A percentile compares a stretch with the other conserved stretches of the same genome.
Evolutionary conservation across 2,329 filamentous ascomycete species (phyloP).

Genomic region (Amylocarpus encephaloides): DNA sequence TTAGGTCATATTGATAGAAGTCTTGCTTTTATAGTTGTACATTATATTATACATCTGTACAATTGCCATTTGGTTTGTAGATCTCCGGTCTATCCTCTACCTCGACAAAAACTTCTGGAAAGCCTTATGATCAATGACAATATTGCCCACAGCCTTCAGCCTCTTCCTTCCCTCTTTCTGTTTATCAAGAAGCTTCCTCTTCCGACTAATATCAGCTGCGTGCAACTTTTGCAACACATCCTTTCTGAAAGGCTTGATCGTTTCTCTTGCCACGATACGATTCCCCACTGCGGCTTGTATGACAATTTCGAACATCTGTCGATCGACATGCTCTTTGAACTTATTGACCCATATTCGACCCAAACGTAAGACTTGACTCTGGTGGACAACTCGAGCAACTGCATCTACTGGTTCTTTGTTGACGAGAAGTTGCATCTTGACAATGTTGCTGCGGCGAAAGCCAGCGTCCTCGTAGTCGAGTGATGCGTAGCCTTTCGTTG

Average conservation of each 20-base stretch:
- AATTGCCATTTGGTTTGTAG: too few species aligned
- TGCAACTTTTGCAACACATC: slow-evolving; percentile 92
- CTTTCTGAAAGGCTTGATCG: slow-evolving; percentile 93
- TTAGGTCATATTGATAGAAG: too few species aligned
- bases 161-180: slow-evolving; percentile 94
- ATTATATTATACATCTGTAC: too few species aligned
- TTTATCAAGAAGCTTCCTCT: slow-evolving; percentile 86
- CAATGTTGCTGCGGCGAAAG: slow-evolving; percentile 71
- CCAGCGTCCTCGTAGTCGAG: slow-evolving; percentile 96
- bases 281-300: slow-evolving; percentile 86
- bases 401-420: slow-evolving; percentile 93
- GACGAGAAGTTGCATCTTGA: slow-evolving; percentile 87
- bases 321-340: slow-evolving; percentile 93
- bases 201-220: slow-evolving; percentile 75
- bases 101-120: slow-evolving; percentile 93
- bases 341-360: slow-evolving; percentile 87
- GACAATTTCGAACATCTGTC: slow-evolving; percentile 95
- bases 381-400: slow-evolving; percentile 82
- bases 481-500: slow-evolving; percentile 90
- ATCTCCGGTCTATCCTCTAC: slow-evolving; percentile 33
- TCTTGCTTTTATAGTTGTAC: too few species aligned
- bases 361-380: slow-evolving; percentile 71
- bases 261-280: slow-evolving; percentile 82
- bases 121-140: slow-evolving; percentile 91
- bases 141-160: slow-evolving; percentile 76